A percentile compares a stretch with the other conserved stretches of the same genome.
Evolutionary conservation across 257 asterid species (phyloP).

Genomic region (Petunia axillaris): DNA sequence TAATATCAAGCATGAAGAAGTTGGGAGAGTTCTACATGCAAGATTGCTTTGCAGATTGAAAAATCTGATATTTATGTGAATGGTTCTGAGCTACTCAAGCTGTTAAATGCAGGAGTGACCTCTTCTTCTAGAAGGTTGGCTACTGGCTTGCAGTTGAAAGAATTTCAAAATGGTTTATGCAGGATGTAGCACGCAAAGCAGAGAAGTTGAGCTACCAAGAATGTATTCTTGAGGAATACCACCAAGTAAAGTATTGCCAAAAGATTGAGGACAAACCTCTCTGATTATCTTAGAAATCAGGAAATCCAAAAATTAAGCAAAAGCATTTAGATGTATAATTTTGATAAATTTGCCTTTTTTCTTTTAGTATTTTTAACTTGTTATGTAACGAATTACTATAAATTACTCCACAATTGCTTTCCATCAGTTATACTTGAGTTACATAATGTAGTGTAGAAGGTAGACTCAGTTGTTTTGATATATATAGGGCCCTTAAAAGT

Average conservation of each 20-base stretch:
- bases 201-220: too few species aligned
- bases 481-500: too few species aligned
- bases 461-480: too few species aligned
- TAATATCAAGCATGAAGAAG: background rate
- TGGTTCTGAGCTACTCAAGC: background rate
- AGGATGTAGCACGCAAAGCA: too few species aligned
- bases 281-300: background rate
- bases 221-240: too few species aligned
- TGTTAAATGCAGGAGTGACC: background rate
- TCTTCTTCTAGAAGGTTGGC: background rate
- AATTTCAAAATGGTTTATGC: too few species aligned
- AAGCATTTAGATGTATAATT: background rate
- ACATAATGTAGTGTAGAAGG: background rate
- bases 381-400: too few species aligned
- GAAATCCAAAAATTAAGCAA: background rate
- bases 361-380: too few species aligned
- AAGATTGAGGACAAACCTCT: conserved; percentile 6
- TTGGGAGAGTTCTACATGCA: conserved; percentile 12
- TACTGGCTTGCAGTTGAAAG: background rate
- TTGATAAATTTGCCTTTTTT: background rate
- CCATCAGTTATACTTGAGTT: background rate
- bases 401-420: too few species aligned
- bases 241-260: background rate
- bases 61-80: background rate
- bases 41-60: conserved; percentile 7